A percentile compares a stretch with the other conserved stretches of the same genome.
These are phyloP conservation scores for Dunaliella sp. DNA, from an alignment of 139 green algal species.

Conservation along the genomic window DNA sequence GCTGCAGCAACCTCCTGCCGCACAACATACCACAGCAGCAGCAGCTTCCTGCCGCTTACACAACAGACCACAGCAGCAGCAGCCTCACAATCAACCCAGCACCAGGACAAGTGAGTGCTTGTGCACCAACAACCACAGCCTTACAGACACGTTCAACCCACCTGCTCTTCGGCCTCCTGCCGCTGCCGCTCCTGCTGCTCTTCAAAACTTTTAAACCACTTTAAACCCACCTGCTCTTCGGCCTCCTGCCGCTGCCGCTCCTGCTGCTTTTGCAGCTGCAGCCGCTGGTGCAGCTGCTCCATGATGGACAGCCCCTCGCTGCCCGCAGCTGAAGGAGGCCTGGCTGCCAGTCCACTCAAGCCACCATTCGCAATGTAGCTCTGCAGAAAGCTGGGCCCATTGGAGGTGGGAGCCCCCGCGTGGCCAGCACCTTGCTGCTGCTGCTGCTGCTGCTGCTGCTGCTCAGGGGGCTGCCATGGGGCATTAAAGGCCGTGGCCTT, in stretches of 20 bases:
- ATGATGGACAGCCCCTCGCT: background rate
- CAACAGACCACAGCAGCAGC: too few relatives aligned
- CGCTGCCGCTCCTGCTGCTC: background rate
- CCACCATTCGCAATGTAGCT: background rate
- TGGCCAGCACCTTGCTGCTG: background rate
- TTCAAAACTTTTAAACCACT: too few relatives aligned
- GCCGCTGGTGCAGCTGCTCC: background rate
- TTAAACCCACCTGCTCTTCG: too few relatives aligned
- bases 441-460: background rate
- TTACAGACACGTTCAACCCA: too few relatives aligned
- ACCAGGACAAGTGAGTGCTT: too few relatives aligned
- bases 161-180: background rate
- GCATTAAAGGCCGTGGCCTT: too few relatives aligned
- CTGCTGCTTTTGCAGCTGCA: background rate
- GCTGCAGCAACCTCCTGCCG: too few relatives aligned
- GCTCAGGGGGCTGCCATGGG: too few relatives aligned
- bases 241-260: background rate
- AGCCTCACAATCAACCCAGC: too few relatives aligned
- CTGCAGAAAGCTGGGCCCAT: background rate
- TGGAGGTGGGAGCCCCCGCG: background rate
- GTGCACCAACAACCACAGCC: too few relatives aligned
- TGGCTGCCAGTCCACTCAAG: background rate
- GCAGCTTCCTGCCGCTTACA: too few relatives aligned
- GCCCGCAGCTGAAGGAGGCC: background rate
- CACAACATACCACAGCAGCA: too few relatives aligned